These are phyloP conservation scores for Cryptococcus jaspeensis DNA, from an alignment of 1,284 basidiomycete species.

Conservation along the genomic window DNA sequence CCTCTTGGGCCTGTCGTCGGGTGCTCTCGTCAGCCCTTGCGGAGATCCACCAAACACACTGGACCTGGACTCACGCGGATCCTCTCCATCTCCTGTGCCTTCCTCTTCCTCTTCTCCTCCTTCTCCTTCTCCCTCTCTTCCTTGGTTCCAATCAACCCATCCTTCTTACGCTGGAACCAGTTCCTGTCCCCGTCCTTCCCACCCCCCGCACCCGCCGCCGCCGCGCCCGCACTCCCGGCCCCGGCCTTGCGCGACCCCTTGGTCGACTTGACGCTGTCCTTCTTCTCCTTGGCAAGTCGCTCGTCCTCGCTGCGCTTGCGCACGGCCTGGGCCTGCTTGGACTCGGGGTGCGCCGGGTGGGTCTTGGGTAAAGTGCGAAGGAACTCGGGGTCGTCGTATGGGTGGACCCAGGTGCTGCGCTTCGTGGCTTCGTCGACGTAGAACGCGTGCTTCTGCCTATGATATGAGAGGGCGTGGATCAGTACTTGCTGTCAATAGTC, in stretches of 20 bases:
- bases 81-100: slow-evolving; percentile 23
- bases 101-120: slow-evolving; percentile 23
- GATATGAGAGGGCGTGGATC: no score
- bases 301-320: slow-evolving; percentile 29
- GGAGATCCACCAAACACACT: neutral
- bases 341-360: slow-evolving; percentile 45
- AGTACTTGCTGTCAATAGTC: neutral
- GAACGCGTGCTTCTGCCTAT: slow-evolving; percentile 39
- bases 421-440: slow-evolving; percentile 43
- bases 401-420: slow-evolving; percentile 41
- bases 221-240: neutral
- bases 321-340: slow-evolving; percentile 28
- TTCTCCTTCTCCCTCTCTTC: slow-evolving; percentile 39
- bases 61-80: slow-evolving; percentile 21
- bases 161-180: slow-evolving; percentile 44
- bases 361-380: slow-evolving; percentile 36
- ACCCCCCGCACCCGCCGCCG: neutral
- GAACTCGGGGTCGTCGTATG: slow-evolving; percentile 46
- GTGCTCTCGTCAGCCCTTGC: neutral
- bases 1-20: slow-evolving; percentile 13
- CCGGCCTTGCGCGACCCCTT: slow-evolving; percentile 4
- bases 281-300: slow-evolving; percentile 13
- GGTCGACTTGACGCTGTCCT: slow-evolving; percentile 1
- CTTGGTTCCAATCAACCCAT: slow-evolving; percentile 45
- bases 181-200: slow-evolving; percentile 24